These are phyloP conservation scores for Pestalotiopsis sp. DNA, from an alignment of 2,329 filamentous ascomycete genomes.

Conservation along the genomic window DNA sequence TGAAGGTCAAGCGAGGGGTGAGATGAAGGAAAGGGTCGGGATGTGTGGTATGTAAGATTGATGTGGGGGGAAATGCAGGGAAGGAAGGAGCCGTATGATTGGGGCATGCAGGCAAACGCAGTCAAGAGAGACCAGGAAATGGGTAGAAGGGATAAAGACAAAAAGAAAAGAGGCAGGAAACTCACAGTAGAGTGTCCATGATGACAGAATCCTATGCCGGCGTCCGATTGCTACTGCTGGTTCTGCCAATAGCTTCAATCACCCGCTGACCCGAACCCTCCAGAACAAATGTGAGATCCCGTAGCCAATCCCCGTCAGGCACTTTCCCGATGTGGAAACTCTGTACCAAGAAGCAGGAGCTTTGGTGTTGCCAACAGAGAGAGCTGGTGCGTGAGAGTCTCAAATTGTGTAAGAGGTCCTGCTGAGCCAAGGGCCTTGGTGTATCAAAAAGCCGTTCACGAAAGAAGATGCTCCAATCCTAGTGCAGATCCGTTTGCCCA, in stretches of 20 bases:
- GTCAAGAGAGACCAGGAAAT: constrained; percentile 13
- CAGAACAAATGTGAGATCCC: not conserved
- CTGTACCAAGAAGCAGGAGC: not conserved
- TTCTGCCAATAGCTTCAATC: not conserved
- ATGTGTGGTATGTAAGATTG: constrained; percentile 2
- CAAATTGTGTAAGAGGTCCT: not conserved
- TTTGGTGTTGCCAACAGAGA: not conserved
- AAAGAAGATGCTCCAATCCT: not conserved
- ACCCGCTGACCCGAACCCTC: not conserved
- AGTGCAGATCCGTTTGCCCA: not conserved
- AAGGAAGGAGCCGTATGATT: not conserved
- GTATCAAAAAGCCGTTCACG: not conserved
- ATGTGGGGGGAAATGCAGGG: constrained; percentile 4
- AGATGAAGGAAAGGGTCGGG: not conserved
- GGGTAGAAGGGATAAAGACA: constrained; percentile 24
- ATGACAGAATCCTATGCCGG: constrained; percentile 14
- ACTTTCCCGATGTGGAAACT: constrained; percentile 8
- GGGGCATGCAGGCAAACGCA: not conserved
- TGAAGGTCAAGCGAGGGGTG: not conserved
- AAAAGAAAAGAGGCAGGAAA: constrained; percentile 27
- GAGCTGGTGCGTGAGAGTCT: not conserved
- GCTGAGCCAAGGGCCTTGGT: not conserved
- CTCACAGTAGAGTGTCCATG: constrained; percentile 68
- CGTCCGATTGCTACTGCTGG: not conserved
- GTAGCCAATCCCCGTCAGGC: constrained; percentile 7